phyloP scores from a whole-genome alignment of 2,329 filamentous ascomycete species.

The Fusarium goolgardi region DNA sequence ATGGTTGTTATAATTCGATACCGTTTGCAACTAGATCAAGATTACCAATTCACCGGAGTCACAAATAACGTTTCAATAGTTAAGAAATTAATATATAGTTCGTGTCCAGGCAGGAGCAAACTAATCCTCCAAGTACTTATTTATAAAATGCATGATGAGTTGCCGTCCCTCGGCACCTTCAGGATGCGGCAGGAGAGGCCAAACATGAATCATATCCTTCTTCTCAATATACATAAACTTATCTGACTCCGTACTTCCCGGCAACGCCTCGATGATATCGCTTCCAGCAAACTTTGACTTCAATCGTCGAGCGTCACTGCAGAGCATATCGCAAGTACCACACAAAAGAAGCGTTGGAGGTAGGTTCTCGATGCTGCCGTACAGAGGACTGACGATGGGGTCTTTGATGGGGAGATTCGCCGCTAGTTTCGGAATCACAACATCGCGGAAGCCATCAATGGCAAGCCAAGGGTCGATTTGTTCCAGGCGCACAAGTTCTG shows the following conservation, averaged over 20 bases:
- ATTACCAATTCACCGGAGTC: too few species aligned
- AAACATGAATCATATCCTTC: conserved; percentile 9
- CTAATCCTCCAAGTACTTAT: background rate
- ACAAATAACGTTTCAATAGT: too few species aligned
- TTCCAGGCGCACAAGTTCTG: background rate
- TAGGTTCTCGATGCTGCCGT: background rate
- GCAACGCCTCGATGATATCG: background rate
- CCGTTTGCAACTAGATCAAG: too few species aligned
- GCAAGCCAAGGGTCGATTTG: conserved; percentile 5
- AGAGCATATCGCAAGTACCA: conserved; percentile 1
- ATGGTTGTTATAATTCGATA: too few species aligned
- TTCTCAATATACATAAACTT: conserved; percentile 10
- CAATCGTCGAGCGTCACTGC: conserved; percentile 1
- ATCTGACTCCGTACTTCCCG: background rate
- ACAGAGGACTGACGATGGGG: conserved; percentile 3
- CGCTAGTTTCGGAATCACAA: background rate
- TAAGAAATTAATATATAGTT: too few species aligned
- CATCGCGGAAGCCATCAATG: background rate
- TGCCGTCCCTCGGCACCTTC: conserved; percentile 5
- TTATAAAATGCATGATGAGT: conserved; percentile 1
- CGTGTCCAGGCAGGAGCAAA: too few species aligned
- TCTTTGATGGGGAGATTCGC: background rate
- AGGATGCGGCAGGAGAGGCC: conserved; percentile 1
- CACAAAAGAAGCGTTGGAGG: background rate
- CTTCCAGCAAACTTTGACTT: background rate